These are phyloP conservation scores for Trichoderma guizhouense DNA, from an alignment of 2,329 filamentous ascomycete genomes.

Conservation along the genomic window DNA sequence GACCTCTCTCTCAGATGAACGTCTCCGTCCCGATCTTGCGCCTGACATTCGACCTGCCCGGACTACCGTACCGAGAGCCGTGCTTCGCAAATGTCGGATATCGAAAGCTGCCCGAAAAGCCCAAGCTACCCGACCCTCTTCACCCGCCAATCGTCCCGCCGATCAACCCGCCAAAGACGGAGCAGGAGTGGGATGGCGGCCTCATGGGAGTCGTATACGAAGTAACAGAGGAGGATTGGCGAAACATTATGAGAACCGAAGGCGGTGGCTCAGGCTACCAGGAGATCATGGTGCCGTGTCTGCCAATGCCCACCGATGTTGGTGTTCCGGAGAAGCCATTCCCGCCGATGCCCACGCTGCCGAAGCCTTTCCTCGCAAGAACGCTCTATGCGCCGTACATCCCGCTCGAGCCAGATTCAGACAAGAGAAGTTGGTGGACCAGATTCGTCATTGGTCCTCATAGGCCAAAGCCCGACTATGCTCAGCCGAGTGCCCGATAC, in stretches of 20 bases:
- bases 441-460: slow-evolving; percentile 44
- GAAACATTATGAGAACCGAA: slow-evolving; percentile 84
- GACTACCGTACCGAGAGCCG: slow-evolving; percentile 81
- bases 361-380: slow-evolving; percentile 72
- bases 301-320: slow-evolving; percentile 58
- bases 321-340: slow-evolving; percentile 63
- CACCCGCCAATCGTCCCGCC: slow-evolving; percentile 31
- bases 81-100: slow-evolving; percentile 82
- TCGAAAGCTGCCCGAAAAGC: slow-evolving; percentile 49
- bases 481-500: slow-evolving; percentile 82
- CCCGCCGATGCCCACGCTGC: slow-evolving; percentile 47
- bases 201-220: slow-evolving; percentile 95
- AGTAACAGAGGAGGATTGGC: slow-evolving; percentile 78
- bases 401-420: slow-evolving; percentile 33
- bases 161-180: slow-evolving; percentile 23
- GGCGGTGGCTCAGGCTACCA: slow-evolving; percentile 82
- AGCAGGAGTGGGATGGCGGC: slow-evolving; percentile 66
- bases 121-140: slow-evolving; percentile 33
- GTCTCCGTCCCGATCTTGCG: slow-evolving; percentile 75
- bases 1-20: slow-evolving; percentile 74
- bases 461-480: slow-evolving; percentile 66
- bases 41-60: slow-evolving; percentile 81
- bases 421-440: slow-evolving; percentile 42
- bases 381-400: slow-evolving; percentile 72
- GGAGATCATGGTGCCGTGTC: slow-evolving; percentile 77